Evolutionary conservation across 768 basidiomycete species (phyloP).

Genomic region (Panellus pusillus): DNA sequence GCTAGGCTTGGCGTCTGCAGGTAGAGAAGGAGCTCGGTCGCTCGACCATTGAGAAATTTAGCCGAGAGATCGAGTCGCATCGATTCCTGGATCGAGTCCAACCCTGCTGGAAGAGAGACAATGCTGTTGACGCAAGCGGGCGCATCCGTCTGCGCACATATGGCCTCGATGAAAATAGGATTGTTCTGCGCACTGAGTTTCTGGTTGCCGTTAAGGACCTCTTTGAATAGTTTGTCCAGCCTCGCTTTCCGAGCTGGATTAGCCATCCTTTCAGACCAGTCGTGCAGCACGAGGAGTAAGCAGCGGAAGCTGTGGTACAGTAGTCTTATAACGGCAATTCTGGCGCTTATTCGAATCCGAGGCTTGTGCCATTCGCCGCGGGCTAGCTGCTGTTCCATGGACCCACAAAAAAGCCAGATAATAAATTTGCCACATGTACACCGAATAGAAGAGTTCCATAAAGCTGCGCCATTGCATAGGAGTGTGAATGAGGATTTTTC

Average conservation of each 20-base stretch:
- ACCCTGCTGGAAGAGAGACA: slow-evolving; percentile 35
- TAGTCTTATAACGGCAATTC: not conserved
- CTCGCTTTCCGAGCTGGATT: not conserved
- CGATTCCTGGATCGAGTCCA: slow-evolving; percentile 37
- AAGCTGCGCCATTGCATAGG: no score
- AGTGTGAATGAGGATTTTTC: no score
- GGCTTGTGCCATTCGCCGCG: no score
- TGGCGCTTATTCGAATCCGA: not conserved
- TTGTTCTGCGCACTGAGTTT: slow-evolving; percentile 1
- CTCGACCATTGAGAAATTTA: slow-evolving; percentile 44
- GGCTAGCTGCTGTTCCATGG: no score
- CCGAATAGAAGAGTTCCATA: no score
- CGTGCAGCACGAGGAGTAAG: no score
- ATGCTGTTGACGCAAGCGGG: slow-evolving; percentile 38
- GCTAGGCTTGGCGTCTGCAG: slow-evolving; percentile 38
- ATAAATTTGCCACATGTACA: no score
- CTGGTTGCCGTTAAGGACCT: not conserved
- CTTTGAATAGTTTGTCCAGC: not conserved
- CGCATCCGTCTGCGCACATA: not conserved
- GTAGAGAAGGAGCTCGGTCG: slow-evolving; percentile 36
- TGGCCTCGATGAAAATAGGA: slow-evolving; percentile 4
- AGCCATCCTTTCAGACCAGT: not conserved
- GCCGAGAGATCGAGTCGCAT: slow-evolving; percentile 40
- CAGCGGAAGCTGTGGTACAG: not conserved
- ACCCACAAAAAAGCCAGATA: no score